phyloP scores from a whole-genome alignment of 805 yeast genomes.

The Spathaspora hagerdaliae region DNA sequence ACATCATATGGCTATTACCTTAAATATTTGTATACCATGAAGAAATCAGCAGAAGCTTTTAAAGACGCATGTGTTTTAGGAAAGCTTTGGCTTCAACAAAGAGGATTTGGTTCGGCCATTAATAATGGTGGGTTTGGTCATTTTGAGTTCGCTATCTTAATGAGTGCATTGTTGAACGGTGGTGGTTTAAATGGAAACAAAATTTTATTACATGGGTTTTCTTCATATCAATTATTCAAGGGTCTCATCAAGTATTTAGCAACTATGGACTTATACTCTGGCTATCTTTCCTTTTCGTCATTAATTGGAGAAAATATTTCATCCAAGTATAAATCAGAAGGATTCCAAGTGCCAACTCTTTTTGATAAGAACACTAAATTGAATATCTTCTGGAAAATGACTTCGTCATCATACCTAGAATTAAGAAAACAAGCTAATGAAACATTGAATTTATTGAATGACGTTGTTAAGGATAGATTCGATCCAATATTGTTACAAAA shows the following conservation, averaged over 20 bases:
- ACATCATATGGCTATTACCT: slow-evolving; percentile 65
- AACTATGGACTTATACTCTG: slow-evolving; percentile 65
- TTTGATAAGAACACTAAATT: slow-evolving; percentile 74
- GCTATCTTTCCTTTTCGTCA: slow-evolving; percentile 67
- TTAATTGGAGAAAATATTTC: slow-evolving; percentile 40
- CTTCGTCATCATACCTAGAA: slow-evolving; percentile 57
- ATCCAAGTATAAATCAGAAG: slow-evolving; percentile 48
- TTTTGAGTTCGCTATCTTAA: slow-evolving; percentile 78
- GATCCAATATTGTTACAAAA: slow-evolving; percentile 69
- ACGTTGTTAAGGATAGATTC: slow-evolving; percentile 80
- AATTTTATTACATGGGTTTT: slow-evolving; percentile 79
- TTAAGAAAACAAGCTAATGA: slow-evolving; percentile 64
- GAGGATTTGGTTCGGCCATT: slow-evolving; percentile 68
- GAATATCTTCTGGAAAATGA: slow-evolving; percentile 79
- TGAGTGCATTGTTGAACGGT: slow-evolving; percentile 80
- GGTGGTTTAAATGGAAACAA: slow-evolving; percentile 75
- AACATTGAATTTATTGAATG: slow-evolving; percentile 67
- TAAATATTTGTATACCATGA: slow-evolving; percentile 70
- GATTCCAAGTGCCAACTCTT: slow-evolving; percentile 70
- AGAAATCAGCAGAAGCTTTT: slow-evolving; percentile 75
- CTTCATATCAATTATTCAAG: slow-evolving; percentile 89
- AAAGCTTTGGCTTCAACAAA: slow-evolving; percentile 83
- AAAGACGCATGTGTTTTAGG: slow-evolving; percentile 86
- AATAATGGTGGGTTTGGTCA: slow-evolving; percentile 84
- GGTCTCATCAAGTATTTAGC: slow-evolving; percentile 83